Conservation (phyloP, 495 filamentous ascomycete species). For the Aspergillus mulundensis region DNA sequence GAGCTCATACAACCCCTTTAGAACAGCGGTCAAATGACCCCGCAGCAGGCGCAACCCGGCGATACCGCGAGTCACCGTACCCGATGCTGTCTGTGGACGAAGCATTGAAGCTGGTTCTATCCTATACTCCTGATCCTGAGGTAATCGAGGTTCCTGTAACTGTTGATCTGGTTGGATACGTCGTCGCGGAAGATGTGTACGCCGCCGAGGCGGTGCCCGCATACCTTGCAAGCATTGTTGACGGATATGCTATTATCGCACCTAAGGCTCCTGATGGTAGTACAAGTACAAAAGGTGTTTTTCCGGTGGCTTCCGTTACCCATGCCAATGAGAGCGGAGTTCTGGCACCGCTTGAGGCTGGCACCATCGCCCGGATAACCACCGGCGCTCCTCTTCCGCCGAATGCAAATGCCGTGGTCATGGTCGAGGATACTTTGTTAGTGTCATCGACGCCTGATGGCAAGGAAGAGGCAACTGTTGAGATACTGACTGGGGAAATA, state of each 20-base stretch:
- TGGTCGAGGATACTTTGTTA: constrained; percentile 92
- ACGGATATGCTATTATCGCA: constrained; percentile 80
- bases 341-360: constrained; percentile 56
- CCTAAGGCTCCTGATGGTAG: constrained; percentile 42
- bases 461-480: constrained; percentile 78
- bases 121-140: constrained; percentile 60
- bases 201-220: constrained; percentile 83
- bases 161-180: constrained; percentile 60
- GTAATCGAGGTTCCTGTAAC: constrained; percentile 56
- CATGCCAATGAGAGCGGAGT: constrained; percentile 70
- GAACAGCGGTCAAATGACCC: constrained; percentile 77
- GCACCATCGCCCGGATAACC: constrained; percentile 83
- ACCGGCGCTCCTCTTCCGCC: constrained; percentile 89
- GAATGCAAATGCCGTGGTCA: constrained; percentile 86
- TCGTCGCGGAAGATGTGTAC: constrained; percentile 78
- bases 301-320: constrained; percentile 81
- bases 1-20: constrained; percentile 64
- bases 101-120: constrained; percentile 65
- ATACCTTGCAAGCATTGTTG: constrained; percentile 92
- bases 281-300: constrained; percentile 64
- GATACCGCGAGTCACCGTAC: constrained; percentile 83
- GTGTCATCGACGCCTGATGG: constrained; percentile 69
- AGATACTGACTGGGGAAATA: constrained; percentile 75
- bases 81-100: constrained; percentile 85
- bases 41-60: constrained; percentile 65